Conservation (phyloP, 768 basidiomycete genomes). For the Chalciporus chontae region DNA sequence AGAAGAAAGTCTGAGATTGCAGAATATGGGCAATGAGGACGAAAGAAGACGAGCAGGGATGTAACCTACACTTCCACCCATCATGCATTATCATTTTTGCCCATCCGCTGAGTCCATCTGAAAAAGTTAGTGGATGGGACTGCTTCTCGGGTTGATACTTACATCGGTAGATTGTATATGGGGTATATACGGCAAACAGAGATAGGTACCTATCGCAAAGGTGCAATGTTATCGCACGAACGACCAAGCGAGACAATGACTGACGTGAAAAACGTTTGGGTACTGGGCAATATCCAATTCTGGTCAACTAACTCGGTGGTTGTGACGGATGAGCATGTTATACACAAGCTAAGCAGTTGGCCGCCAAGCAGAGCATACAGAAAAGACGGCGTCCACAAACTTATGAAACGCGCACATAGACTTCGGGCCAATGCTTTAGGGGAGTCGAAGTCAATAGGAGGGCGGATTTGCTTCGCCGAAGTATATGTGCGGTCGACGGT, state of each 20-base stretch:
- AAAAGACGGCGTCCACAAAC: conserved; percentile 30
- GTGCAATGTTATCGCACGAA: neutral
- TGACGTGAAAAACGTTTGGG: conserved; percentile 78
- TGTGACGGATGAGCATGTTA: conserved; percentile 45
- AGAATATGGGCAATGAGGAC: neutral
- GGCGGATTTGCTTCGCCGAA: conserved; percentile 9
- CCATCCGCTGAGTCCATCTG: conserved; percentile 84
- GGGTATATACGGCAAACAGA: conserved; percentile 72
- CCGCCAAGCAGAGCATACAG: conserved; percentile 26
- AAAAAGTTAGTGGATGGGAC: neutral
- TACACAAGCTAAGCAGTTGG: conserved; percentile 20
- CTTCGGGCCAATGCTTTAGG: conserved; percentile 16
- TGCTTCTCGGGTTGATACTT: conserved; percentile 22
- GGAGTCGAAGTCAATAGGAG: conserved; percentile 17
- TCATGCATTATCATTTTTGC: conserved; percentile 64
- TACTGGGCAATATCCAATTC: conserved; percentile 71
- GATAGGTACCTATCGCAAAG: conserved; percentile 58
- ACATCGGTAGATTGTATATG: conserved; percentile 88
- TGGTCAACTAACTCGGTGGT: conserved; percentile 68
- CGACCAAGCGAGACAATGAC: conserved; percentile 23
- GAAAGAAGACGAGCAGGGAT: neutral
- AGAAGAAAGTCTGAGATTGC: conserved; percentile 62
- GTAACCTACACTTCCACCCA: conserved; percentile 79
- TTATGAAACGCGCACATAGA: conserved; percentile 18
- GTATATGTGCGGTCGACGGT: neutral